These are phyloP conservation scores for Blastocladiella britannica DNA, from an alignment of 192 early-diverging fungal genomes.

Conservation along the genomic window DNA sequence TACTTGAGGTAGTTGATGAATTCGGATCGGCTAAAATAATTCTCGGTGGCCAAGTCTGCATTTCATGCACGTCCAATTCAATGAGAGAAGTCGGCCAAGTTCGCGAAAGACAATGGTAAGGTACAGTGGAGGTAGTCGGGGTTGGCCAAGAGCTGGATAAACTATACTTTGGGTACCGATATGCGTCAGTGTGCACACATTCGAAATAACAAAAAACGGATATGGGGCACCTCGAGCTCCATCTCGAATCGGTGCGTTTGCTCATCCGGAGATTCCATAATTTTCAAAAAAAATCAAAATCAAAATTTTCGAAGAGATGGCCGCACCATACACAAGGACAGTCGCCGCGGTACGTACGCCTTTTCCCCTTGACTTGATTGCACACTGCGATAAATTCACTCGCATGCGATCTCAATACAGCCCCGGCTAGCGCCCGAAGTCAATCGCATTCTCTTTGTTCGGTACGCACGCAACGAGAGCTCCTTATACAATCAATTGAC, in stretches of 20 bases:
- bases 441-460: conserved; percentile 79
- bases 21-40: too few species aligned
- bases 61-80: background rate
- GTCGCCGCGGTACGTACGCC: too few species aligned
- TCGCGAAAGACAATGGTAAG: conserved; percentile 1
- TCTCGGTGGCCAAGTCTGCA: background rate
- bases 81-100: background rate
- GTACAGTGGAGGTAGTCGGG: conserved; percentile 80
- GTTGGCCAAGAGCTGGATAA: conserved; percentile 83
- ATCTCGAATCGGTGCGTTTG: conserved; percentile 46
- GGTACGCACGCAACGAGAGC: conserved; percentile 14
- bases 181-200: too few species aligned
- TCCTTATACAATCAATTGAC: background rate
- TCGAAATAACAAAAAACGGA: too few species aligned
- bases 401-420: too few species aligned
- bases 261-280: background rate
- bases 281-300: background rate
- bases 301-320: too few species aligned
- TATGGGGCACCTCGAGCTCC: too few species aligned
- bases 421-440: conserved; percentile 77
- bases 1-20: conserved; percentile 84
- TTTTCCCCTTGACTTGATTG: too few species aligned
- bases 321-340: too few species aligned
- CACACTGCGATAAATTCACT: too few species aligned
- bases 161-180: too few species aligned